These are phyloP conservation scores for Aspergillus niger DNA, from an alignment of 2,329 filamentous ascomycete genomes.

Conservation along the genomic window DNA sequence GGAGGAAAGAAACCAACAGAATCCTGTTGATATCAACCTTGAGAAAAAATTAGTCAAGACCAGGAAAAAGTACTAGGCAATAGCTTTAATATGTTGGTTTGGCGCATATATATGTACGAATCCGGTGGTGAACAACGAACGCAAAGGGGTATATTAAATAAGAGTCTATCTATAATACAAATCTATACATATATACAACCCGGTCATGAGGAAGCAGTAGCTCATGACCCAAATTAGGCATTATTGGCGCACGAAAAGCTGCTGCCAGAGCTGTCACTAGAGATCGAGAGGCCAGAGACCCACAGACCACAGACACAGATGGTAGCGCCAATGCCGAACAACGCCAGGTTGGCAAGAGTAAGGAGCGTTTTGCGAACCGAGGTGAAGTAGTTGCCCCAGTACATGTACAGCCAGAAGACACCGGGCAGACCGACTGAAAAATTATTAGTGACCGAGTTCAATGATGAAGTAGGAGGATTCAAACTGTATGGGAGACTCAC, in stretches of 20 bases:
- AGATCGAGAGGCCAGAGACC: constrained; percentile 19
- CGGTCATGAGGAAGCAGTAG: not conserved
- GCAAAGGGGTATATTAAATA: constrained; percentile 6
- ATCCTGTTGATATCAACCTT: not conserved
- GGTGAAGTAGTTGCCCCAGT: constrained; percentile 12
- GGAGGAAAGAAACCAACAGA: constrained; percentile 29
- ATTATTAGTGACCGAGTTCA: too few relatives aligned
- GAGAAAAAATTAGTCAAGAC: too few relatives aligned
- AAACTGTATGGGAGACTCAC: too few relatives aligned
- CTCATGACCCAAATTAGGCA: constrained; percentile 1
- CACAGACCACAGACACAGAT: constrained; percentile 20
- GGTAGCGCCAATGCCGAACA: constrained; percentile 12
- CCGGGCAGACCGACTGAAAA: constrained; percentile 10
- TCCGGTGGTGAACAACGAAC: not conserved
- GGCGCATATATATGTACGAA: constrained; percentile 32
- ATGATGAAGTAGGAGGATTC: too few relatives aligned
- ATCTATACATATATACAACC: constrained; percentile 5
- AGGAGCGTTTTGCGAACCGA: constrained; percentile 14
- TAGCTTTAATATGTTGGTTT: too few relatives aligned
- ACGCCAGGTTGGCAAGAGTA: constrained; percentile 10
- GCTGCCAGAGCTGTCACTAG: constrained; percentile 11
- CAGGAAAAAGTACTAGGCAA: too few relatives aligned
- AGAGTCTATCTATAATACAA: constrained; percentile 7
- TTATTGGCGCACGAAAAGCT: constrained; percentile 22
- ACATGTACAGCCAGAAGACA: constrained; percentile 21